phyloP scores from a whole-genome alignment of 2,329 filamentous ascomycete genomes.

The Emydomyces testavorans region DNA sequence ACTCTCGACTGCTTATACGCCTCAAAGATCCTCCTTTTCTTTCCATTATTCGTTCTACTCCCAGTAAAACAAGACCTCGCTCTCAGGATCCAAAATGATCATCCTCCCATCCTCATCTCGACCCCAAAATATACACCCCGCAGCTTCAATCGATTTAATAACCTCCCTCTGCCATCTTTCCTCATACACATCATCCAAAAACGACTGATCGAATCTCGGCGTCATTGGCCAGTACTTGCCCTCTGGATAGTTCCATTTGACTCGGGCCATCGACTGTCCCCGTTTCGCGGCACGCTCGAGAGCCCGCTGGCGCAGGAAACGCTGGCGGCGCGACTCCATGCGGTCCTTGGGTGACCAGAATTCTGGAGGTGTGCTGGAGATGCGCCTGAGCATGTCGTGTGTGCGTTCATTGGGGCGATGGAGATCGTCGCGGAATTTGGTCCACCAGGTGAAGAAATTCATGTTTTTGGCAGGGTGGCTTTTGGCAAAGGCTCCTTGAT shows the following conservation, averaged over 20 bases:
- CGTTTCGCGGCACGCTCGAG: slow-evolving; percentile 1
- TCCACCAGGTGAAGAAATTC: slow-evolving; percentile 12
- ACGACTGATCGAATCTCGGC: slow-evolving; percentile 2
- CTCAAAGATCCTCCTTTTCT: too few relatives aligned
- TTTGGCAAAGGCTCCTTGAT: too few relatives aligned
- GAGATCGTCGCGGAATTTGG: slow-evolving; percentile 12
- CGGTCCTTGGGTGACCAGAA: slow-evolving; percentile 15
- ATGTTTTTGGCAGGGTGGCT: not conserved
- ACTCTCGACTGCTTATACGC: too few relatives aligned
- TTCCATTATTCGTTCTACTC: too few relatives aligned
- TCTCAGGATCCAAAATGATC: too few relatives aligned
- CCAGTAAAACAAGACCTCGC: too few relatives aligned
- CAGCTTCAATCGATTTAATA: not conserved
- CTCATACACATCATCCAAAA: not conserved
- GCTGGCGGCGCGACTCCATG: slow-evolving; percentile 15
- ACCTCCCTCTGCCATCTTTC: not conserved
- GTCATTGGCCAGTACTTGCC: slow-evolving; percentile 15
- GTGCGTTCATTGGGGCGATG: slow-evolving; percentile 10
- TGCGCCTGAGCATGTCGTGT: slow-evolving; percentile 2
- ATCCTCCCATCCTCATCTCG: too few relatives aligned
- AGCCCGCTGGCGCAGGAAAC: slow-evolving; percentile 5
- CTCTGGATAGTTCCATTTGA: slow-evolving; percentile 9
- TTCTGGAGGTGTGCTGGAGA: slow-evolving; percentile 14
- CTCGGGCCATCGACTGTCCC: not conserved
- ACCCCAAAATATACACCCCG: too few relatives aligned